Base-by-base conservation (phyloP, 805 yeast genomes). In the Kuraishia capsulata region DNA sequence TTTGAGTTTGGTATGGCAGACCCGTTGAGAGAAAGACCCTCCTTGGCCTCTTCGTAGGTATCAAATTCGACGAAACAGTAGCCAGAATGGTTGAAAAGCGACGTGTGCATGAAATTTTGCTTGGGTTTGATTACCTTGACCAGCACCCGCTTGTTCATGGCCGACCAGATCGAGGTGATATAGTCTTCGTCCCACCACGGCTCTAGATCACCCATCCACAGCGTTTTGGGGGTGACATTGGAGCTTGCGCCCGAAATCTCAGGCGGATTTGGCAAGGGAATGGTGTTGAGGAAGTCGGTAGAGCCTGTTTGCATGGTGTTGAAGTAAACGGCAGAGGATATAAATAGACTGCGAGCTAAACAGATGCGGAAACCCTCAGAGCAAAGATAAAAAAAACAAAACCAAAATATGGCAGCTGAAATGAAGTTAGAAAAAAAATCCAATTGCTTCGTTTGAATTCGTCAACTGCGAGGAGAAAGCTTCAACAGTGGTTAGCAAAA, bases 201-300 rank as follows among this genome's bases (percentile, higher is more conserved):
- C 52, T 83, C 90, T 46, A 83, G 62, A 56, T 83, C 92, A 9
- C 94, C 94, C 94, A 83, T 83, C 94, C 94, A 83, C 24, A 83
- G 61, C 1, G 94, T 83, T 43, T 81, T 68, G 20, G 94, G 87
- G 11, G 71, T 65, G 5, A 57, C 62, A 2, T 70, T 63, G 33
- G 70, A 68, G 3, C 74, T 65, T 6, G 6, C 14, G 8, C 14
- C 14, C 2, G 73, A 69, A 32, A 68, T 65, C 31, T 62, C 59
- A 4, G 81, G 80, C 4, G 81, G 81, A 33, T 64, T 58, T 30
- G 81, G 81, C 30, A 75, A 37, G 4, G 64, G 56, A 16, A 57
- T 52, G 29, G 50, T 31, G 29, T 23, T 38, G 33, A 36, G 35
- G 18, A 33, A 41, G n/a, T 42, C 43, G 6, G 43, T 36, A 25